A percentile compares a stretch with the other conserved stretches of the same genome.
phyloP scores from a whole-genome alignment of 257 asterid genomes.

The Solanum sparsipilum region DNA sequence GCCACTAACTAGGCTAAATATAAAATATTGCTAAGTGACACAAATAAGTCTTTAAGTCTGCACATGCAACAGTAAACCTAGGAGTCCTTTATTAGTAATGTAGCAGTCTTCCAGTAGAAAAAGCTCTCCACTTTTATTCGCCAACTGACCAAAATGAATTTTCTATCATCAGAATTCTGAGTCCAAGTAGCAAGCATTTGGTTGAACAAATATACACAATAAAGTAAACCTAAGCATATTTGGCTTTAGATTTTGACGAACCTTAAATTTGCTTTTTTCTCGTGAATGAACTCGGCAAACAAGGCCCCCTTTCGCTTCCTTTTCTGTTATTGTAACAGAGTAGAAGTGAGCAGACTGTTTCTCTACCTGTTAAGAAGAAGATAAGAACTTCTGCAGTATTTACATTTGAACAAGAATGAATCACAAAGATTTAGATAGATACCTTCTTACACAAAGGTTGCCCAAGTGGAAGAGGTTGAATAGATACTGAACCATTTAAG shows the following conservation, averaged over 20 bases:
- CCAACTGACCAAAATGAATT: background rate
- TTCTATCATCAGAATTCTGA: background rate
- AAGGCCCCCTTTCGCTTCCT: conserved; percentile 76
- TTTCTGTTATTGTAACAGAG: conserved; percentile 74
- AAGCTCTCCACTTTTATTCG: background rate
- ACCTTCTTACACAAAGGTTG: conserved; percentile 82
- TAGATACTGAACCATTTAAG: conserved; percentile 60
- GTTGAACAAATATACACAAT: background rate
- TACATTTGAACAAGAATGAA: background rate
- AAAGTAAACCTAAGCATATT: background rate
- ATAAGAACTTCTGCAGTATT: conserved; percentile 11
- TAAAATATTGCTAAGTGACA: background rate
- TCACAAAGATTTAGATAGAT: background rate
- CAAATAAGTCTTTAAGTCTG: background rate
- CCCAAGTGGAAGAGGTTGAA: conserved; percentile 63
- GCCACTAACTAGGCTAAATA: background rate
- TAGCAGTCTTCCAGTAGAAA: background rate
- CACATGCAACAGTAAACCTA: background rate
- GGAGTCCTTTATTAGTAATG: background rate
- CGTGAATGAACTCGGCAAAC: conserved; percentile 76
- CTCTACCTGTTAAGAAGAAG: conserved; percentile 63
- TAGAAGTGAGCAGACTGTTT: conserved; percentile 96
- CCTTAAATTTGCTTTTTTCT: conserved; percentile 97
- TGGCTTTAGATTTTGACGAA: background rate
- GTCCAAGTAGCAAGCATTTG: background rate